Base-by-base conservation (phyloP, 176 grass and related monocot species). In the Bothriochloa decipiens region DNA sequence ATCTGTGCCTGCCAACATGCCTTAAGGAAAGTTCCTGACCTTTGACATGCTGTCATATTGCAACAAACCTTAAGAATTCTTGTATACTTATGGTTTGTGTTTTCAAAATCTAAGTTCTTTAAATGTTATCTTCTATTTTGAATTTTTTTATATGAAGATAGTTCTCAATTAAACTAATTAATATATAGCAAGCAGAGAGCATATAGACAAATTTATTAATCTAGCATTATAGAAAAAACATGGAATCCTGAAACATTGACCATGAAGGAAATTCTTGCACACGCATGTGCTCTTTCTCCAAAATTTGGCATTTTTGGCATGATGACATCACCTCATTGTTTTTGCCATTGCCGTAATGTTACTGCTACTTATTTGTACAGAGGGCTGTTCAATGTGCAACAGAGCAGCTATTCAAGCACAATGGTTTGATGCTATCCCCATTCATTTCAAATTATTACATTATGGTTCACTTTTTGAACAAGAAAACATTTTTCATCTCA, bases 1-100 rank as follows among this genome's bases (percentile, higher is more conserved):
- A 22, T 66, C 2, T 60, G 20, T 60, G 55, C 20, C 55, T 23
- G 9, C 22, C 57, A 61, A 25, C 57, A n/a, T 14, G 39, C 62
- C 71, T 84, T 71, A 15, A 66, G 29, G 36, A 66, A 84, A 20
- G 4, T 53, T 23, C n/a, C 3, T 65, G 7, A 47, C 46, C 36
- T 72, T 55, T 4, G 13, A 11, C 73, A 77, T 81, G 45, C 33
- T 71, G 37, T n/a, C 77, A 69, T 58, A 63, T 85, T 40, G 76
- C 46, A 55, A 26, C 18, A 26, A 53, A 23, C n/a, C 71, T 29
- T 52, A 12, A 15, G 5, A 74, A 3, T 9, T 72, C 20, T 68
- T 55, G 22, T 28, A 40, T 50, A 17, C 16, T 22, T 20, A n/a
- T 61, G 26, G 42, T n/a, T 15, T 67, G 5, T 11, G 29, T 42